Evolutionary conservation across 1,284 basidiomycete species (phyloP), one percentile per base, ranked within the genome.

Genomic region (Ustilago curta): DNA sequence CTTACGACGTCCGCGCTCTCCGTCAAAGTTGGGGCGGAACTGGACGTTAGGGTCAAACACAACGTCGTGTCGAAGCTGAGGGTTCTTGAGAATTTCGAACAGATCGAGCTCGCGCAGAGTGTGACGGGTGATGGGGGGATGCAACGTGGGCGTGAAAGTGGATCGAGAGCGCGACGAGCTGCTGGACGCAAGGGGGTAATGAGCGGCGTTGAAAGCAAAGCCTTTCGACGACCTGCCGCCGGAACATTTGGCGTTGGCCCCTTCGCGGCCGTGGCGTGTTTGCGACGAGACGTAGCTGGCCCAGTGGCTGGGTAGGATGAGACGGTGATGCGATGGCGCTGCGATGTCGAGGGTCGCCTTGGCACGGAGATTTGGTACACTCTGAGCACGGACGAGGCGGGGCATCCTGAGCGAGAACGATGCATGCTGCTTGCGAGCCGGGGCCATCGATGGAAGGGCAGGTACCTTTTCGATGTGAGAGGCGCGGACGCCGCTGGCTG

Each of bases 21-120:
- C 85, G 27, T 86, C 85, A 55, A 83, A 83, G 63, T 86, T 86
- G n/a, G 85, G 84, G 9, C 85, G 77, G 68, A 86, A 86, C 76
- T 83, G 82, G 32, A 86, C 77, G 49, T 80, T 79, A 19, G 76
- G 72, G 47, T 85, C 94, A 79, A 96, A 96, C 69, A 96, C 89
- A 70, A 96, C 88, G 86, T 97, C 94, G 84, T 97, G 94, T 45
- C 94, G 91, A 69, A 97, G 90, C 85, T 95, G 93, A 25, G 93
- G 92, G 83, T 94, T 94, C 62, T 92, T 90, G 67, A 96, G 88
- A 76, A 96, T 94, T 69, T 92, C 90, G 70, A 91, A 89, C 27
- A 95, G 87, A 84, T 97, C 94, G 48, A 97, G 88, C 83, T 94
- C 92, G 81, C 90, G 91, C 78, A 97, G 87, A 0, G 93, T 93